Percentiles rank a stretch among this genome's conserved stretches.
These are phyloP conservation scores for Aspergillus ostianus DNA, from an alignment of 495 filamentous ascomycete species.

Conservation along the genomic window DNA sequence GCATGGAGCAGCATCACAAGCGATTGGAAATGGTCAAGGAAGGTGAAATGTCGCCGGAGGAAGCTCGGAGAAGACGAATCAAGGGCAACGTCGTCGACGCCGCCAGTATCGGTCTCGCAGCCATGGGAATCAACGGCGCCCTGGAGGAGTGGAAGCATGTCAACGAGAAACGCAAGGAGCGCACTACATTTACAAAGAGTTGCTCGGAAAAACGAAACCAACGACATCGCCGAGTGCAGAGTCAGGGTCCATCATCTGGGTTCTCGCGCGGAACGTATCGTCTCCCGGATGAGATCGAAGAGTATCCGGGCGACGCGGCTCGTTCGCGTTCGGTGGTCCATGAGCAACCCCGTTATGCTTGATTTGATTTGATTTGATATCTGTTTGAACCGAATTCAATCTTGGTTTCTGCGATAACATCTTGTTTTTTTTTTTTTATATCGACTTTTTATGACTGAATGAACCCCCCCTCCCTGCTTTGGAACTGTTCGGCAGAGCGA, in stretches of 20 bases:
- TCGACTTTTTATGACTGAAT: background rate
- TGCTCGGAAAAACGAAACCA: slow-evolving; percentile 20
- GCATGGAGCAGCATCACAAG: slow-evolving; percentile 70
- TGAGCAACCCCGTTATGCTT: background rate
- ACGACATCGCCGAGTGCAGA: slow-evolving; percentile 12
- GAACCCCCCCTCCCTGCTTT: background rate
- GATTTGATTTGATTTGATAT: background rate
- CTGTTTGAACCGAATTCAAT: no score
- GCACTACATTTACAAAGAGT: slow-evolving; percentile 51
- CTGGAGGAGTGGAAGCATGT: slow-evolving; percentile 71
- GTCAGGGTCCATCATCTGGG: background rate
- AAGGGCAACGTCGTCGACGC: slow-evolving; percentile 75
- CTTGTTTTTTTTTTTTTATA: no score
- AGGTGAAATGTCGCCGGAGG: slow-evolving; percentile 68
- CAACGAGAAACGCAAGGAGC: slow-evolving; percentile 57
- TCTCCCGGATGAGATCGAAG: slow-evolving; percentile 24
- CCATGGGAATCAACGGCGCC: slow-evolving; percentile 81
- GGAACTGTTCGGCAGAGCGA: background rate
- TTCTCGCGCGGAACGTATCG: slow-evolving; percentile 10
- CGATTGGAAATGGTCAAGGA: slow-evolving; percentile 68
- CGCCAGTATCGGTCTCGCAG: slow-evolving; percentile 78
- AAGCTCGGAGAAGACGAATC: slow-evolving; percentile 70
- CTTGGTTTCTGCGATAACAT: no score
- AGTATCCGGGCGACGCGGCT: slow-evolving; percentile 3
- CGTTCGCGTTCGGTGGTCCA: background rate